Evolutionary conservation across 768 basidiomycete species (phyloP), one percentile per base, ranked within the genome.

Genomic region (Glaciozyma antarctica): DNA sequence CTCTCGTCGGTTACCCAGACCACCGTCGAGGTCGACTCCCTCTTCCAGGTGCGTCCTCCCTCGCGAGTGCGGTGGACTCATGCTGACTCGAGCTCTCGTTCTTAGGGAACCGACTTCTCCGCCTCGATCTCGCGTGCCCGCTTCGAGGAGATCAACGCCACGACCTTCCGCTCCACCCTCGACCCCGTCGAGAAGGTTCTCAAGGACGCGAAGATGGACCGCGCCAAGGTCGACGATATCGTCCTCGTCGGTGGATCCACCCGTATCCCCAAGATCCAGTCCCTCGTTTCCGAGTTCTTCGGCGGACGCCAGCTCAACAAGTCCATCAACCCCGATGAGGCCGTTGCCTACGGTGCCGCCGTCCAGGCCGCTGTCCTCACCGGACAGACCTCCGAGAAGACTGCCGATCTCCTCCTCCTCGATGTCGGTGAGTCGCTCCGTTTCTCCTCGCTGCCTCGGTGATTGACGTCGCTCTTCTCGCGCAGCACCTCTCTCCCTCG

Each of bases 291-390:
- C 64, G 95, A 99, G 78, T 94, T 86, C 84, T 99, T 99, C 78
- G 89, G 89, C 78, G 92, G 91, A 68, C 91, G 94, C 75, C 89
- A 93, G 77, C 81, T 97, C 77, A 98, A 98, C 86, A 99, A 99
- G 84, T 95, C 92, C 65, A 99, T 99, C 81, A 99, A 99, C 84
- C 95, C 95, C 69, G 95, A 99, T 76, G 95, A 99, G 81, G 95
- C 95, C 74, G 95, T 99, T 74, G 95, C 95, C 57, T 97, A 98
- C 79, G 95, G 95, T 82, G 95, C 95, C 73, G 94, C 95, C 73
- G 95, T 99, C 75, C 95, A 99, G 81, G 95, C 95, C 67, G 95
- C 95, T 64, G 88, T 99, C 76, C 89, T 99, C 69, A 95, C 95
- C 72, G 92, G 92, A 65, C 92, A 97, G 78, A 97, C 93, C 57